These are phyloP conservation scores for Lepraria neglecta DNA, from an alignment of 495 filamentous ascomycete species.

Conservation along the genomic window DNA sequence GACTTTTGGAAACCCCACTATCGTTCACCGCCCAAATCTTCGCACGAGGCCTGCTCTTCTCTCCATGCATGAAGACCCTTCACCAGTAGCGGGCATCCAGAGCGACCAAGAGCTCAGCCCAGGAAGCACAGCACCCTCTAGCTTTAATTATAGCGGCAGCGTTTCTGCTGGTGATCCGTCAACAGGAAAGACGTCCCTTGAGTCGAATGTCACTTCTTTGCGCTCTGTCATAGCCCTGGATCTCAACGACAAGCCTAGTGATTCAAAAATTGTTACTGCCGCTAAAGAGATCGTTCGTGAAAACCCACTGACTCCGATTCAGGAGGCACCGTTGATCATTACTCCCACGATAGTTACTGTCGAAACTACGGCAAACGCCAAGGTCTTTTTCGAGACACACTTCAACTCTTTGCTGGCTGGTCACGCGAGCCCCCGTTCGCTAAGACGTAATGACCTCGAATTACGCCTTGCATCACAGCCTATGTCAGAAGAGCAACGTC, in stretches of 20 bases:
- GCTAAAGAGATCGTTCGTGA: conserved; percentile 12
- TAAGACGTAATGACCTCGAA: conserved; percentile 65
- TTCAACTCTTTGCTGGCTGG: conserved; percentile 59
- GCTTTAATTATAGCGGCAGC: conserved; percentile 33
- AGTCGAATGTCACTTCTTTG: conserved; percentile 25
- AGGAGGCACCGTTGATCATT: conserved; percentile 25
- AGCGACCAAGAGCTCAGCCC: conserved; percentile 31
- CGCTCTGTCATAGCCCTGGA: conserved; percentile 15
- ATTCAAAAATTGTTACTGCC: background rate
- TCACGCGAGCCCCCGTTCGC: conserved; percentile 50
- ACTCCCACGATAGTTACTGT: conserved; percentile 65
- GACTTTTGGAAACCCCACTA: conserved; percentile 47
- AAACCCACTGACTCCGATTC: conserved; percentile 23
- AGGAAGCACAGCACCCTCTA: conserved; percentile 40
- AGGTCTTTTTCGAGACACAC: conserved; percentile 79
- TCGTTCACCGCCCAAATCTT: conserved; percentile 46
- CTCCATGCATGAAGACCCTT: conserved; percentile 28
- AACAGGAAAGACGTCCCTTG: conserved; percentile 38
- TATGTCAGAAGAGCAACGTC: conserved; percentile 51
- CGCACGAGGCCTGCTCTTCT: conserved; percentile 40
- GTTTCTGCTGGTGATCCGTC: conserved; percentile 35
- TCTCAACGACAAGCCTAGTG: background rate
- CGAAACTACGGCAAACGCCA: conserved; percentile 71
- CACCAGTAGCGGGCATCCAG: conserved; percentile 7
- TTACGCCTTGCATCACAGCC: conserved; percentile 46